Conservation (phyloP, 2,329 filamentous ascomycete genomes). For the Aspergillus carbonarius region DNA sequence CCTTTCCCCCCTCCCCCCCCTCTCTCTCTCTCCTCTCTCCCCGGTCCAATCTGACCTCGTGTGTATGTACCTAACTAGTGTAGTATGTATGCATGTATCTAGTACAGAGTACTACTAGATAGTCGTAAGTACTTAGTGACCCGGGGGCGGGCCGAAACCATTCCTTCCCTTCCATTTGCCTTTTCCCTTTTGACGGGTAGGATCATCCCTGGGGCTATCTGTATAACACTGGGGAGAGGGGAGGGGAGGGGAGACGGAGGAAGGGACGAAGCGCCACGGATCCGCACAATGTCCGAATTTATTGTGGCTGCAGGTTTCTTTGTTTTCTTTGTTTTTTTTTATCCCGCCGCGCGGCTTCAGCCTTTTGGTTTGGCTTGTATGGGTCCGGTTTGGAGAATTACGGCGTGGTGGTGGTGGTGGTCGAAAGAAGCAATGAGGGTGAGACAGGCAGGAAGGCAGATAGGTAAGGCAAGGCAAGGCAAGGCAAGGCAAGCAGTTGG, state of each 20-base stretch:
- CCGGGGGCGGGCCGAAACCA: conserved; percentile 23
- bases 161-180: background rate
- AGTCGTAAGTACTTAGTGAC: conserved; percentile 2
- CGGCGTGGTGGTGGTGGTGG: background rate
- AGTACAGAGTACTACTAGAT: too few relatives aligned
- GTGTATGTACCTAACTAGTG: background rate
- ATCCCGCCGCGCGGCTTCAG: background rate
- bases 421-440: background rate
- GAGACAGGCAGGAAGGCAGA: background rate
- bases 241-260: background rate
- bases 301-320: conserved; percentile 14
- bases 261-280: conserved; percentile 17
- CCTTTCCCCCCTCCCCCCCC: too few relatives aligned
- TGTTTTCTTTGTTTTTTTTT: conserved; percentile 16
- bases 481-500: background rate
- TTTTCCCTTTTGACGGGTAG: background rate
- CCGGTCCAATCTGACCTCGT: background rate
- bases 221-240: conserved; percentile 9
- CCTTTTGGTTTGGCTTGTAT: conserved; percentile 2
- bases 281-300: conserved; percentile 15
- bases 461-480: background rate
- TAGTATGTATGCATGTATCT: too few relatives aligned
- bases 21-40: too few relatives aligned
- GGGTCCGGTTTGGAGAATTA: background rate
- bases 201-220: conserved; percentile 1